These are phyloP conservation scores for Euptelea pleiosperma DNA, from an alignment of 164 flowering plant species.

Conservation along the genomic window DNA sequence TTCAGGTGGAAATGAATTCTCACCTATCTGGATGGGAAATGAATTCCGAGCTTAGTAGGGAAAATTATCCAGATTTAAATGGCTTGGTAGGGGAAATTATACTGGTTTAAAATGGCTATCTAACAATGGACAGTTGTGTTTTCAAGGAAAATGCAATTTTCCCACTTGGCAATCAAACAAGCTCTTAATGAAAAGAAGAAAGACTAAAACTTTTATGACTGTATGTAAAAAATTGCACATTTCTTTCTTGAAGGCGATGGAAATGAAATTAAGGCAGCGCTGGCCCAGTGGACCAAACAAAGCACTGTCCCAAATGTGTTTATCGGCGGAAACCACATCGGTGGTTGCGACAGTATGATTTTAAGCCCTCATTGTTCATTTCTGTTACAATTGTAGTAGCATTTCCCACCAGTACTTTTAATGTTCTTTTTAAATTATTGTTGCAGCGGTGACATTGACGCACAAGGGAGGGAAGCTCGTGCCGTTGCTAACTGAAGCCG, in stretches of 20 bases:
- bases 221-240: background rate
- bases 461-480: constrained; percentile 72
- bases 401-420: background rate
- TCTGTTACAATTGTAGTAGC: background rate
- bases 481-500: constrained; percentile 70
- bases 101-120: no score
- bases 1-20: no score
- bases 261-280: constrained; percentile 56
- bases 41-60: no score
- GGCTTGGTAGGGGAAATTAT: no score
- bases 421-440: background rate
- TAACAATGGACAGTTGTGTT: no score
- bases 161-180: no score
- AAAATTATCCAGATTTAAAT: no score
- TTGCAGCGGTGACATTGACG: constrained; percentile 45
- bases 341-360: constrained; percentile 76
- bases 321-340: constrained; percentile 72
- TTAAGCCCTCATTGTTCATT: background rate
- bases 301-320: constrained; percentile 82
- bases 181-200: no score
- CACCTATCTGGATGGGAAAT: no score
- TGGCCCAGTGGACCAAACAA: constrained; percentile 69
- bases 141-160: no score
- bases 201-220: background rate
- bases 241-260: constrained; percentile 60